Percentiles rank a stretch among this genome's conserved stretches.
phyloP scores from a whole-genome alignment of 192 early-diverging fungal genomes.

The Coemansia sp. region DNA sequence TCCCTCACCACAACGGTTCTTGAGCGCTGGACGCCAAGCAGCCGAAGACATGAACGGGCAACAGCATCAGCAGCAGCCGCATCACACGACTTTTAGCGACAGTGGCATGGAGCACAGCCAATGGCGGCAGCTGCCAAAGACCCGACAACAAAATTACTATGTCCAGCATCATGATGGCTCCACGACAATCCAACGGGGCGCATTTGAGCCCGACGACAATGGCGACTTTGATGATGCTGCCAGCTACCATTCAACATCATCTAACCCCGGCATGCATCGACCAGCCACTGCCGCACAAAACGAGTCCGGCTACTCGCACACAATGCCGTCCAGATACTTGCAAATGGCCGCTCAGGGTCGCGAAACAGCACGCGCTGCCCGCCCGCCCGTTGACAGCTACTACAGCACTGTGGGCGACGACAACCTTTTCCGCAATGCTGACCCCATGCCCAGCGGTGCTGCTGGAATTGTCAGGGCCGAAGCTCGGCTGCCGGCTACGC shows the following conservation, averaged over 20 bases:
- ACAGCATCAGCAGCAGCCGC: slow-evolving; percentile 10
- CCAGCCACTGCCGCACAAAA: slow-evolving; percentile 7
- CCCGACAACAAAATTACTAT: slow-evolving; percentile 5
- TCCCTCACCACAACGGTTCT: slow-evolving; percentile 19
- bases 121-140: slow-evolving; percentile 8
- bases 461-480: not conserved
- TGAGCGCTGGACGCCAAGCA: slow-evolving; percentile 33
- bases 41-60: slow-evolving; percentile 1
- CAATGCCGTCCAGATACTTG: slow-evolving; percentile 35
- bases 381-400: slow-evolving; percentile 30
- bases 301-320: slow-evolving; percentile 20
- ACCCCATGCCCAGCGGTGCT: not conserved
- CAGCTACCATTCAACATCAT: slow-evolving; percentile 55
- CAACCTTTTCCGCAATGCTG: slow-evolving; percentile 16
- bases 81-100: not conserved
- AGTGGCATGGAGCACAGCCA: not conserved
- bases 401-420: slow-evolving; percentile 35
- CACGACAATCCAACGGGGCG: slow-evolving; percentile 10
- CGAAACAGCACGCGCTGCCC: slow-evolving; percentile 6
- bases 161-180: slow-evolving; percentile 15
- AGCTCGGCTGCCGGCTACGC: slow-evolving; percentile 12
- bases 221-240: slow-evolving; percentile 54
- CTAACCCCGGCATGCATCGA: slow-evolving; percentile 34
- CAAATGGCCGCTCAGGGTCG: slow-evolving; percentile 32
- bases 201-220: slow-evolving; percentile 24